A percentile compares a stretch with the other conserved stretches of the same genome.
Evolutionary conservation across 1,284 basidiomycete species (phyloP).

Genomic region (Ganoderma boninense): DNA sequence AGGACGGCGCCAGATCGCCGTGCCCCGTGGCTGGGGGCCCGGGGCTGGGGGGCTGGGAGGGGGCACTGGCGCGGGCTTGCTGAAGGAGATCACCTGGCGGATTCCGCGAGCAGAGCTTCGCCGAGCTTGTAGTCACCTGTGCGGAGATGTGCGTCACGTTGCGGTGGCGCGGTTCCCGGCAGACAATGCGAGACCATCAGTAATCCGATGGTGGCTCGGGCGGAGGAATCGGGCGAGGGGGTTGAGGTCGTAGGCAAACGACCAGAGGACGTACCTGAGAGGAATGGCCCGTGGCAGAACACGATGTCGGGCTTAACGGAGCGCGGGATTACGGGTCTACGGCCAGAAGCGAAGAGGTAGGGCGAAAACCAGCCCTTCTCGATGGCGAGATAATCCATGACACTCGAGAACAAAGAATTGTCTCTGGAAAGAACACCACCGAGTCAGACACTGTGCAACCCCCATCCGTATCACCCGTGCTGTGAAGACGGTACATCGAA

Average conservation of each 20-base stretch:
- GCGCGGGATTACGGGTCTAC: constrained; percentile 66
- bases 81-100: constrained; percentile 60
- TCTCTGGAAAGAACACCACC: constrained; percentile 47
- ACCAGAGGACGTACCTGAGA: constrained; percentile 49
- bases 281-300: constrained; percentile 74
- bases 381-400: constrained; percentile 69
- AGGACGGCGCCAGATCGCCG: constrained; percentile 23
- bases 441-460: constrained; percentile 3
- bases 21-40: background rate
- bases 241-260: background rate
- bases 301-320: constrained; percentile 70
- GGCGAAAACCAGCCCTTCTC: constrained; percentile 77
- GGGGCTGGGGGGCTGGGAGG: constrained; percentile 13
- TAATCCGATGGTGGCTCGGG: background rate
- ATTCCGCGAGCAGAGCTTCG: constrained; percentile 64
- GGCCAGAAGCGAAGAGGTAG: constrained; percentile 68
- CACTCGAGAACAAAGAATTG: constrained; percentile 60
- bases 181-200: constrained; percentile 3
- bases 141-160: constrained; percentile 12
- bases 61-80: constrained; percentile 39
- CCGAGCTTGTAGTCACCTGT: constrained; percentile 67
- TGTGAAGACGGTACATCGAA: background rate
- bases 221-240: background rate
- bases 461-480: background rate
- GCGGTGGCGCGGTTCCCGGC: background rate